These are phyloP conservation scores for Batrachochytrium dendrobatidis DNA, from an alignment of 371 early-diverging fungal genomes.

Conservation along the genomic window DNA sequence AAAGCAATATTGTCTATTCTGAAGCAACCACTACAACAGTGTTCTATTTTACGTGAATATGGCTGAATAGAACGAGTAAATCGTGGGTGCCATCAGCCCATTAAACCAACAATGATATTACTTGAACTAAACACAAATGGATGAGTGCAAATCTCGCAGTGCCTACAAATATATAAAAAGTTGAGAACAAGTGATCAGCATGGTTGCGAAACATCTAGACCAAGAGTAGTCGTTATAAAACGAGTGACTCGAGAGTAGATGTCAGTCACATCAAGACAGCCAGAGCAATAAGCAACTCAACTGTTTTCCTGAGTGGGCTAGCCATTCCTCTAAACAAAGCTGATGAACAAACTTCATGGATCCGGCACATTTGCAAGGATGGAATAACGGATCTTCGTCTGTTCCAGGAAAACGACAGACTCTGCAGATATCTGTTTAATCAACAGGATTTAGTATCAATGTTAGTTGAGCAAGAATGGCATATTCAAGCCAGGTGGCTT, in stretches of 20 bases:
- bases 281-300: neutral
- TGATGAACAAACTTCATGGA: constrained; percentile 88
- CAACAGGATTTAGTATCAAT: too few species aligned
- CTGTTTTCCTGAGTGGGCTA: constrained; percentile 74
- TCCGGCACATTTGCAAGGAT: constrained; percentile 92
- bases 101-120: constrained; percentile 22
- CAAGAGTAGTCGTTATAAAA: neutral
- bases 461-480: too few species aligned
- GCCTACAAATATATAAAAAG: constrained; percentile 27
- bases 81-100: constrained; percentile 69
- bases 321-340: constrained; percentile 82
- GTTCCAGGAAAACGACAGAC: constrained; percentile 82
- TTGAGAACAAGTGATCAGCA: neutral
- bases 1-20: too few species aligned
- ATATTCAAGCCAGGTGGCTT: too few species aligned
- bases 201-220: neutral
- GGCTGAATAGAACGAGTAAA: constrained; percentile 29
- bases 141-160: constrained; percentile 88
- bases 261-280: neutral
- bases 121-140: constrained; percentile 78
- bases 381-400: constrained; percentile 71
- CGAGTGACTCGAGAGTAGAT: neutral
- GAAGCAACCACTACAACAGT: too few species aligned
- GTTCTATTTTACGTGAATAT: too few species aligned
- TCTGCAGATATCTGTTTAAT: constrained; percentile 69